These are phyloP conservation scores for Thelonectria discophora DNA, from an alignment of 2,329 filamentous ascomycete genomes.

Conservation along the genomic window DNA sequence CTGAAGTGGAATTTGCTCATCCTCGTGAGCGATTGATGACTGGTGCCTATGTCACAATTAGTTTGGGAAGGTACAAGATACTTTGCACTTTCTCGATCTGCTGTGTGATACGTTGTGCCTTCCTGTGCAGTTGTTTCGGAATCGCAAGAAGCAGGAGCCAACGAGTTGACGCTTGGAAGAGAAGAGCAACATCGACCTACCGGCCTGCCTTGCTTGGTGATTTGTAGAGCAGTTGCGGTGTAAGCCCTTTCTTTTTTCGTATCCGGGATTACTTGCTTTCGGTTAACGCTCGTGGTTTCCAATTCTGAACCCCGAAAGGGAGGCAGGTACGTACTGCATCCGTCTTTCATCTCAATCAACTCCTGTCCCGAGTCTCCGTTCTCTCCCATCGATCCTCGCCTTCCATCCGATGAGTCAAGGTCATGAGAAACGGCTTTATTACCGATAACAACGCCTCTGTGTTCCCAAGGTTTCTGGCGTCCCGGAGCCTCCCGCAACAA, in stretches of 20 bases:
- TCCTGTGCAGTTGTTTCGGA: constrained; percentile 4
- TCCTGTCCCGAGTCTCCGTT: neutral
- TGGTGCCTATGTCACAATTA: constrained; percentile 7
- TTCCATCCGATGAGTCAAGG: neutral
- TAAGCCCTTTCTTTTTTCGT: constrained; percentile 15
- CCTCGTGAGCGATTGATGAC: constrained; percentile 20
- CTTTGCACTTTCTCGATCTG: neutral
- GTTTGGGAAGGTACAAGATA: constrained; percentile 3
- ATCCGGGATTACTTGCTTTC: constrained; percentile 4
- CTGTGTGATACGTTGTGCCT: no score
- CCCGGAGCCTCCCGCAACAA: constrained; percentile 23
- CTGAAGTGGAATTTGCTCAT: constrained; percentile 8
- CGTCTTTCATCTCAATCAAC: neutral
- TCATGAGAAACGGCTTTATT: neutral
- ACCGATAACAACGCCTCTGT: constrained; percentile 6
- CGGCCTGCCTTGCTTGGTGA: no score
- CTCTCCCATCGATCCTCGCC: neutral
- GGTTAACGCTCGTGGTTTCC: neutral
- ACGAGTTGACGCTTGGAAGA: neutral
- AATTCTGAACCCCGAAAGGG: constrained; percentile 5
- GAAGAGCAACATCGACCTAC: neutral
- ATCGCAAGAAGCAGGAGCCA: no score
- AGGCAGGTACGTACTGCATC: neutral
- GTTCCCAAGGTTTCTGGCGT: constrained; percentile 17
- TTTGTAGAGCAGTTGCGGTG: neutral